A percentile compares a stretch with the other conserved stretches of the same genome.
Conservation (phyloP, 1,139 yeast genomes). For the Petasospora rhodanensis region DNA sequence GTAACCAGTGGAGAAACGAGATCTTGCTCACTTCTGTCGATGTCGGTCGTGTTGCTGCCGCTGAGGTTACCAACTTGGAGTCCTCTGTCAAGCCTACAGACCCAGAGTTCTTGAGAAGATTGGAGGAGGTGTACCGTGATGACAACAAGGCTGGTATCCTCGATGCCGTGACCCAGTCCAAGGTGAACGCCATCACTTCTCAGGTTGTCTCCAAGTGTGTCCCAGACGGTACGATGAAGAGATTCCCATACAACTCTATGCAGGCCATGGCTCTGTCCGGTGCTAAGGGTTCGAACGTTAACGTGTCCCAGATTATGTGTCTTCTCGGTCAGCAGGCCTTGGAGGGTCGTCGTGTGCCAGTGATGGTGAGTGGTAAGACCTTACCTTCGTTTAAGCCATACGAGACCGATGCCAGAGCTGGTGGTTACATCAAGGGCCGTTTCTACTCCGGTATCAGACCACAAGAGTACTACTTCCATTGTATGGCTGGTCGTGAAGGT, state of each 20-base stretch:
- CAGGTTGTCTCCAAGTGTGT: slow-evolving; percentile 92
- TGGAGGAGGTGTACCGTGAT: slow-evolving; percentile 94
- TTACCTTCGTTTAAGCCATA: slow-evolving; percentile 94
- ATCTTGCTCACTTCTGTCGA: slow-evolving; percentile 73
- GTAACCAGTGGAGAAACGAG: slow-evolving; percentile 84
- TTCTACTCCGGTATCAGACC: slow-evolving; percentile 98
- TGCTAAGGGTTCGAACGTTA: slow-evolving; percentile 98
- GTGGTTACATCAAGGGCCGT: slow-evolving; percentile 96
- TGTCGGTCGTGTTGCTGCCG: slow-evolving; percentile 87
- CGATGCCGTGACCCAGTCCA: slow-evolving; percentile 94
- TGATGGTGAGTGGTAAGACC: slow-evolving; percentile 98
- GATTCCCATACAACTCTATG: slow-evolving; percentile 95
- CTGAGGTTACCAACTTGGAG: slow-evolving; percentile 86
- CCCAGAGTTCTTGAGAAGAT: slow-evolving; percentile 77
- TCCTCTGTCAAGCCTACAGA: slow-evolving; percentile 50
- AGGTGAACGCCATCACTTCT: slow-evolving; percentile 87
- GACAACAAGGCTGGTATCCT: slow-evolving; percentile 87
- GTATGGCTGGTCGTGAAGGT: slow-evolving; percentile 99
- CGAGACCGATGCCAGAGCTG: slow-evolving; percentile 97
- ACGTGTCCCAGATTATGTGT: slow-evolving; percentile 99
- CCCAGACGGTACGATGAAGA: slow-evolving; percentile 93
- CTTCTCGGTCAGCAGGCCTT: slow-evolving; percentile 97
- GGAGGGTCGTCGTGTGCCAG: slow-evolving; percentile 99
- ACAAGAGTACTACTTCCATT: slow-evolving; percentile 99
- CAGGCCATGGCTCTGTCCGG: slow-evolving; percentile 99